These are phyloP conservation scores for Suillus brevipes DNA, from an alignment of 768 basidiomycete genomes.

Conservation along the genomic window DNA sequence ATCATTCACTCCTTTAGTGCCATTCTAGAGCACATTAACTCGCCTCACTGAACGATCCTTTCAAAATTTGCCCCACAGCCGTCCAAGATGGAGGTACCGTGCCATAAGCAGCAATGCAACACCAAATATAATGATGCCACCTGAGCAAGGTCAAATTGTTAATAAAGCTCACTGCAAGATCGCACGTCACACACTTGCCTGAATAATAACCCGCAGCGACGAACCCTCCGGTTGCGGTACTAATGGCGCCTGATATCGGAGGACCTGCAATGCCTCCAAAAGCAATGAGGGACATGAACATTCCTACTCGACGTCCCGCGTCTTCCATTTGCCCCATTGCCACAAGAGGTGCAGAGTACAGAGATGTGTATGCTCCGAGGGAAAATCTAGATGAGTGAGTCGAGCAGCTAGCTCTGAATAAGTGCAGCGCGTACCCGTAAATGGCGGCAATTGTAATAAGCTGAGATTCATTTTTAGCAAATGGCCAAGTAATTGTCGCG, in stretches of 20 bases:
- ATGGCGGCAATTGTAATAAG: slow-evolving; percentile 56
- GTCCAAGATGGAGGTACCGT: slow-evolving; percentile 41
- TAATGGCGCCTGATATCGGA: slow-evolving; percentile 74
- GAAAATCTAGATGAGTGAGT: slow-evolving; percentile 43
- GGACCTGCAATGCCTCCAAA: slow-evolving; percentile 70
- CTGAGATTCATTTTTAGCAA: slow-evolving; percentile 41
- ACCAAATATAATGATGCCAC: slow-evolving; percentile 42
- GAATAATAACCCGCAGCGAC: slow-evolving; percentile 41
- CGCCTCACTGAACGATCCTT: not conserved
- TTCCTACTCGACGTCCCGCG: slow-evolving; percentile 64
- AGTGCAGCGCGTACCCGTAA: slow-evolving; percentile 56
- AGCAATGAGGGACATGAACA: slow-evolving; percentile 60
- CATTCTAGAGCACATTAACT: not conserved
- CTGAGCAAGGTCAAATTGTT: slow-evolving; percentile 16
- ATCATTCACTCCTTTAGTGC: no score
- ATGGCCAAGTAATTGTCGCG: slow-evolving; percentile 74
- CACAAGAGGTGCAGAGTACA: slow-evolving; percentile 58
- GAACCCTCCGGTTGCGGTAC: slow-evolving; percentile 49
- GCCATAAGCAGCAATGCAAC: slow-evolving; percentile 42
- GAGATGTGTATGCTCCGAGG: slow-evolving; percentile 61
- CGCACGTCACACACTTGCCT: slow-evolving; percentile 19
- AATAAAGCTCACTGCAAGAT: not conserved
- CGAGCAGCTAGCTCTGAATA: not conserved
- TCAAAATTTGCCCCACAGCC: slow-evolving; percentile 37
- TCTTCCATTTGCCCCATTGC: slow-evolving; percentile 60